Evolutionary conservation across 805 yeast species (phyloP), one percentile per base, ranked within the genome.

Genomic region (Maudiozyma pseudohumilis): DNA sequence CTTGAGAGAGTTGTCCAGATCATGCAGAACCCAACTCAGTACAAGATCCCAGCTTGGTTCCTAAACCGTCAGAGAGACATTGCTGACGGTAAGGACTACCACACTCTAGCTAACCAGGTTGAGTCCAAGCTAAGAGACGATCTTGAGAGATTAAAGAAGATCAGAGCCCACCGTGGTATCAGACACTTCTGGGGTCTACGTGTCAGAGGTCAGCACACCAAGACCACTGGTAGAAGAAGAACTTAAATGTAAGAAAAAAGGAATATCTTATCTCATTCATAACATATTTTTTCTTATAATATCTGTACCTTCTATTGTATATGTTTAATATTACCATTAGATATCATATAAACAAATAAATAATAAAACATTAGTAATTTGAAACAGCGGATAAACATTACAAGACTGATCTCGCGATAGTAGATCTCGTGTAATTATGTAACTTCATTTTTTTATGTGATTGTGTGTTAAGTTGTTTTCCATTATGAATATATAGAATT

Each of bases 201-300:
- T 78, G 97, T 92, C 72, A 87, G 98, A 81, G 98, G 98, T 76
- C 98, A 92, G 80, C 98, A 89, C 79, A 92, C 98, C 80, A 92
- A 92, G 84, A 88, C 97, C 70, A 92, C 98, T 63, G 94, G 96
- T 70, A 87, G 98, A 77, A 87, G 94, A 73, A 66, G 61, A 56
- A 46, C 49, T 55, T 57, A 57, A 52, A 48, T 47, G 26, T 19
- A 24, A 34, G 20, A 16, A 16, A 32, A 15, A 36, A 19, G 22
- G 29, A 31, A 9, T 18, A 29, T 18, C 22, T 17, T 20, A 15
- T 23, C 21, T 25, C 6, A 33, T 33, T 18, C 18, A 24, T 7
- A 28, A 23, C n/a, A 21, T 29, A 15, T 22, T n/a, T 16, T 16
- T 4, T 21, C 26, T 26, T 31, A n/a, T 25, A 24, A 22, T 19